Evolutionary conservation across 2,329 filamentous ascomycete species (phyloP).

Genomic region (Fusarium sp.): DNA sequence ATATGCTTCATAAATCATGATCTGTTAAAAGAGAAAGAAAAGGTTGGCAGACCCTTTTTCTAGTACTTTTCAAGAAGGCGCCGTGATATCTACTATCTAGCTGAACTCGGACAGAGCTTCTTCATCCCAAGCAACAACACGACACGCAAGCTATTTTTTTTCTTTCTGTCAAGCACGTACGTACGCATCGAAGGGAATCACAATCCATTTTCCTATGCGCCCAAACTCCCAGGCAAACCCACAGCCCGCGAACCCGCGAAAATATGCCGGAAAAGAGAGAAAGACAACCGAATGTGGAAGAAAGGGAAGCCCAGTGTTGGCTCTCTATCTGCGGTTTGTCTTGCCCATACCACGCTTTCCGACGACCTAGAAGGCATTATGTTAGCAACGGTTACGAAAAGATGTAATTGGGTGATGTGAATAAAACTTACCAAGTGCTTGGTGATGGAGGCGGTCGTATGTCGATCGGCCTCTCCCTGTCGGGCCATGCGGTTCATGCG

Average conservation of each 20-base stretch:
- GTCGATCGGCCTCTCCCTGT: slow-evolving; percentile 96
- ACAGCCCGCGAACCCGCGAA: slow-evolving; percentile 40
- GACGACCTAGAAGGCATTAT: slow-evolving; percentile 67
- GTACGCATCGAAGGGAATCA: slow-evolving; percentile 33
- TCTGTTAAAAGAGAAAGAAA: slow-evolving; percentile 37
- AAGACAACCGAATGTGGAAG: slow-evolving; percentile 38
- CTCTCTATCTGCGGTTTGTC: slow-evolving; percentile 75
- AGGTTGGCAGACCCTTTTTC: slow-evolving; percentile 20
- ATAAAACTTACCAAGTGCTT: slow-evolving; percentile 86
- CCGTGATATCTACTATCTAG: slow-evolving; percentile 43
- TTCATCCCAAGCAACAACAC: slow-evolving; percentile 38
- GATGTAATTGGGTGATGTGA: neutral
- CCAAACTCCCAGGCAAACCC: slow-evolving; percentile 50
- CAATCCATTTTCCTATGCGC: slow-evolving; percentile 46
- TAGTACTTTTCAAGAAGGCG: slow-evolving; percentile 22
- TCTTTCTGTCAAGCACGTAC: slow-evolving; percentile 21
- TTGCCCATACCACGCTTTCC: slow-evolving; percentile 97
- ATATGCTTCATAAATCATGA: slow-evolving; percentile 45
- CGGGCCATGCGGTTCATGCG: slow-evolving; percentile 99
- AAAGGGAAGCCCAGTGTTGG: slow-evolving; percentile 10
- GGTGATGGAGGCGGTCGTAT: slow-evolving; percentile 81
- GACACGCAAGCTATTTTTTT: slow-evolving; percentile 24
- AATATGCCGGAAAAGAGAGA: slow-evolving; percentile 44
- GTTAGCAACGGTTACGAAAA: slow-evolving; percentile 13
- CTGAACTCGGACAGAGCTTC: slow-evolving; percentile 31